phyloP scores from a whole-genome alignment of 192 early-diverging fungal genomes.

The Mortierella hygrophila region DNA sequence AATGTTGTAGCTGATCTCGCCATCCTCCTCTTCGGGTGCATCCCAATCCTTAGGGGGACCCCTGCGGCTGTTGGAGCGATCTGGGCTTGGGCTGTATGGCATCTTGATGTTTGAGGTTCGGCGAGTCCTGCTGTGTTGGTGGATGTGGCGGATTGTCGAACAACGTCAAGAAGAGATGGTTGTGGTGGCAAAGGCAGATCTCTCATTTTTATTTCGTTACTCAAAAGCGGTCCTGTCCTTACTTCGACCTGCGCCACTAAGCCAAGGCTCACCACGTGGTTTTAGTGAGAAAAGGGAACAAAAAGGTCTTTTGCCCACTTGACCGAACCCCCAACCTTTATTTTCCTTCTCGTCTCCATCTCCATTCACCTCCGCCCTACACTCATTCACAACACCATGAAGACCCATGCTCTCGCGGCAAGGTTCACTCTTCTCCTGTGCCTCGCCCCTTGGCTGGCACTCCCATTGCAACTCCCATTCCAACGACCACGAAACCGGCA shows the following conservation, averaged over 20 bases:
- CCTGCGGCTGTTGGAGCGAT: constrained; percentile 28
- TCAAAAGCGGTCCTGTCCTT: background rate
- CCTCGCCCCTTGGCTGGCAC: constrained; percentile 8
- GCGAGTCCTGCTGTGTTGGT: background rate
- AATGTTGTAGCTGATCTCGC: constrained; percentile 39
- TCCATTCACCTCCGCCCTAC: background rate
- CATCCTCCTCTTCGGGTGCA: constrained; percentile 54
- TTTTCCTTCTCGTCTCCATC: background rate
- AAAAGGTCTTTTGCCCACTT: background rate
- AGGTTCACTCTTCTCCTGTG: constrained; percentile 10
- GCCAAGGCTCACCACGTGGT: background rate
- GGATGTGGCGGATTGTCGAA: background rate
- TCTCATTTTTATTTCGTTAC: background rate
- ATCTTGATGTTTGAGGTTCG: background rate
- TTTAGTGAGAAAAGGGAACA: background rate
- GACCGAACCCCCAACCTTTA: background rate
- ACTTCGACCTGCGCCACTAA: background rate
- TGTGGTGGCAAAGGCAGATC: background rate
- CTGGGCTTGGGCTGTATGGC: constrained; percentile 46
- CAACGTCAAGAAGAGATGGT: background rate
- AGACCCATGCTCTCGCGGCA: background rate
- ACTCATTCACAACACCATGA: constrained; percentile 7
- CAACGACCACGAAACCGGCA: constrained; percentile 1
- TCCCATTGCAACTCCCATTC: constrained; percentile 27
- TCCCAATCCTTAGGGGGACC: constrained; percentile 50